A percentile compares a stretch with the other conserved stretches of the same genome.
Evolutionary conservation across 1,139 yeast genomes (phyloP).

Genomic region (Lipomyces yarrowii): DNA sequence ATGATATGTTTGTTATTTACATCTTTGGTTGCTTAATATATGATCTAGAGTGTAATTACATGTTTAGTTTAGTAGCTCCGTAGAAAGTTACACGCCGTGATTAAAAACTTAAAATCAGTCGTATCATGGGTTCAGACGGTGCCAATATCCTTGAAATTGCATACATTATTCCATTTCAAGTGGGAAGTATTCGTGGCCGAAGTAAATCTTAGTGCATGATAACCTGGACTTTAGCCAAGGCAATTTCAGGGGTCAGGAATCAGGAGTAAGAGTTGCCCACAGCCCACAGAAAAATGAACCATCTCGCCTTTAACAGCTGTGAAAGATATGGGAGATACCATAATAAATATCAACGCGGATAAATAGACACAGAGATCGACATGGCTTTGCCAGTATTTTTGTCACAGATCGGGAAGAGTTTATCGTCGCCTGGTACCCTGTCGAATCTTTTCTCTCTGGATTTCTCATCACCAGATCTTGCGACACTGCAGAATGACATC

Average conservation of each 20-base stretch:
- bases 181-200: not conserved
- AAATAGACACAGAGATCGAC: not conserved
- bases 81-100: too few relatives aligned
- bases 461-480: slow-evolving; percentile 38
- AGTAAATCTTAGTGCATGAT: not conserved
- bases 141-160: not conserved
- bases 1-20: too few relatives aligned
- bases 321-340: not conserved
- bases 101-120: too few relatives aligned
- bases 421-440: slow-evolving; percentile 5
- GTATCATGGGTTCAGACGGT: not conserved
- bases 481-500: slow-evolving; percentile 42
- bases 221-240: not conserved
- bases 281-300: too few relatives aligned
- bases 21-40: not conserved
- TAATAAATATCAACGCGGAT: not conserved
- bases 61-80: not conserved
- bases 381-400: slow-evolving; percentile 15
- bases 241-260: not conserved
- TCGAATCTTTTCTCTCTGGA: slow-evolving; percentile 37
- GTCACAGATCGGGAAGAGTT: slow-evolving; percentile 3
- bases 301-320: not conserved
- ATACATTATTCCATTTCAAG: not conserved
- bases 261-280: not conserved
- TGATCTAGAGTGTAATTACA: not conserved